Conservation (phyloP, 441 rosid genomes). For the Syzygium malaccense region DNA sequence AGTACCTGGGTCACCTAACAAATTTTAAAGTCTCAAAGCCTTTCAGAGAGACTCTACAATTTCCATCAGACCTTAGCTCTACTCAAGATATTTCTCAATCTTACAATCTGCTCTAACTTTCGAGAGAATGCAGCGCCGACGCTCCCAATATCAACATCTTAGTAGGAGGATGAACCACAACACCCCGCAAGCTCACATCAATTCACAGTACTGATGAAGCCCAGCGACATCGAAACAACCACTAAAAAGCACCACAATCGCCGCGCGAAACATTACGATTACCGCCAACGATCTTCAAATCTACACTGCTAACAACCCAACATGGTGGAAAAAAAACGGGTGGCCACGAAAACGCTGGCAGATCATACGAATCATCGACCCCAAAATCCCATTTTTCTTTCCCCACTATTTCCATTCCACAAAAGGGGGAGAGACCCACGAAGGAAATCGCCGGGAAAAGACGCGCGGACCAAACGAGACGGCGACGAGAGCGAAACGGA, state of each 20-base stretch:
- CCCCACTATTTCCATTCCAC: not conserved
- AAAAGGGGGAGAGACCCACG: not conserved
- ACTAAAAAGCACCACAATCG: not conserved
- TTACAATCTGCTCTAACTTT: not conserved
- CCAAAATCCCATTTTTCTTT: not conserved
- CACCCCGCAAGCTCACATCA: not conserved
- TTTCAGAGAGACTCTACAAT: not conserved
- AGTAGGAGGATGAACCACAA: not conserved
- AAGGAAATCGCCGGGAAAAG: not conserved
- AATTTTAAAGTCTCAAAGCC: not conserved
- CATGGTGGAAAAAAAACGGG: not conserved
- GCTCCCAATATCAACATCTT: not conserved
- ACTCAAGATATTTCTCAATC: not conserved
- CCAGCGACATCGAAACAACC: not conserved
- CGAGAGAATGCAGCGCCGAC: not conserved
- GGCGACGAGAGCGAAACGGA: not conserved
- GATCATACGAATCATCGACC: not conserved
- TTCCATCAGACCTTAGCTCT: not conserved
- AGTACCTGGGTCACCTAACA: not conserved
- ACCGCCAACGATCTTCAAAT: not conserved
- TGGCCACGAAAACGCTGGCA: not conserved
- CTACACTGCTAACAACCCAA: not conserved
- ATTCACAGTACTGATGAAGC: not conserved
- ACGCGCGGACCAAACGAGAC: not conserved
- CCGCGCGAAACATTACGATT: not conserved